Evolutionary conservation across 345 rosid species (phyloP).

Genomic region (Brassica carinata): DNA sequence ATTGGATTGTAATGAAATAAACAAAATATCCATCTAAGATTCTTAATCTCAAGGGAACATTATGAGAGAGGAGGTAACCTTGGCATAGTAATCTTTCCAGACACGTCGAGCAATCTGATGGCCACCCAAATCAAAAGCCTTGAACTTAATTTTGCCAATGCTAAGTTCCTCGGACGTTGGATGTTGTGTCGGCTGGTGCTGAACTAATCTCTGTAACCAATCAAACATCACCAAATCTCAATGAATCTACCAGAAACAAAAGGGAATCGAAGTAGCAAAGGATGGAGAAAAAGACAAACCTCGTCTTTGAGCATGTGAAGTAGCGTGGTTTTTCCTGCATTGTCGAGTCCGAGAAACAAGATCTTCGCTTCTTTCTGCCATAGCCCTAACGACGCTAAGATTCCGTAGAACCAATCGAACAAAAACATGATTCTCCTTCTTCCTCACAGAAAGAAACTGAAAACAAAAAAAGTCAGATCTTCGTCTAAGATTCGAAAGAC

Average conservation of each 20-base stretch:
- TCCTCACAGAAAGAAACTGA: slow-evolving; percentile 3
- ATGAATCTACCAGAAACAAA: background rate
- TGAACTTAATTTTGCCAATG: slow-evolving; percentile 80
- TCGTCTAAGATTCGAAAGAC: background rate
- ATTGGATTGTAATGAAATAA: too few species aligned
- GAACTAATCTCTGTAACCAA: slow-evolving; percentile 68
- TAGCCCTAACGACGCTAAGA: slow-evolving; percentile 69
- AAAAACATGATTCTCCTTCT: slow-evolving; percentile 44
- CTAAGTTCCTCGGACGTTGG: slow-evolving; percentile 83
- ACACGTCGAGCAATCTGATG: slow-evolving; percentile 86
- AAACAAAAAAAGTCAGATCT: background rate
- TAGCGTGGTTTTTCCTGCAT: slow-evolving; percentile 78
- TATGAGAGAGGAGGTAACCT: too few species aligned
- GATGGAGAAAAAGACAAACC: slow-evolving; percentile 29
- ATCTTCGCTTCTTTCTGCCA: slow-evolving; percentile 90
- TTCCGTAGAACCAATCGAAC: slow-evolving; percentile 77
- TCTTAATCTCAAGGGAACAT: too few species aligned
- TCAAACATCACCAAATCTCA: background rate
- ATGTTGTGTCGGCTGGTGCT: slow-evolving; percentile 79
- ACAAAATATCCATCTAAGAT: too few species aligned
- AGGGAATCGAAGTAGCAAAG: background rate
- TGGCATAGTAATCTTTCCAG: slow-evolving; percentile 84
- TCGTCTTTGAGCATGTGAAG: slow-evolving; percentile 89
- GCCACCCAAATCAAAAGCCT: slow-evolving; percentile 87
- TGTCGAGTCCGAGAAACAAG: slow-evolving; percentile 78